Conservation (phyloP, 2,329 filamentous ascomycete genomes). For the Sclerotinia sclerotiorum region DNA sequence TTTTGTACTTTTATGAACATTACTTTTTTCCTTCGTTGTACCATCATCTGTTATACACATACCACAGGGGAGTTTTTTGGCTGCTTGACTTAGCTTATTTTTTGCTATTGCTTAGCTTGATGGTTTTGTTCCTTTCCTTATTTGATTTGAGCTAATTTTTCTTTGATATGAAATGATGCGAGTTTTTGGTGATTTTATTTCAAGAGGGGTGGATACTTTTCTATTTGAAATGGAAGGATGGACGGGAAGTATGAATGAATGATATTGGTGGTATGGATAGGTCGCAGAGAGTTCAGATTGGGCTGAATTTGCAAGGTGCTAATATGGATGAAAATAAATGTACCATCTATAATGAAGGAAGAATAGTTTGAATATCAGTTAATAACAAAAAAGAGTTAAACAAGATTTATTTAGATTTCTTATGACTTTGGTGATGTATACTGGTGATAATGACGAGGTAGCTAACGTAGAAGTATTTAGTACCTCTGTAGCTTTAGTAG, state of each 20-base stretch:
- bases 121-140: slow-evolving; percentile 1
- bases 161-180: not conserved
- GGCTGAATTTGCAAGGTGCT: not conserved
- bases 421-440: no score
- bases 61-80: not conserved
- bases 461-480: no score
- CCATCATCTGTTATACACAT: not conserved
- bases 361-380: not conserved
- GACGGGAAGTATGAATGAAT: not conserved
- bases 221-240: not conserved
- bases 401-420: no score
- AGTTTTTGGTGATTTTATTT: not conserved
- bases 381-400: not conserved
- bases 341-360: not conserved
- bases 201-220: not conserved
- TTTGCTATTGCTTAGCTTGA: not conserved
- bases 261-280: not conserved
- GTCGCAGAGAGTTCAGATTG: not conserved
- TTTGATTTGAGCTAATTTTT: not conserved
- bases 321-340: slow-evolving; percentile 2
- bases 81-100: not conserved
- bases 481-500: not conserved
- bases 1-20: slow-evolving; percentile 8
- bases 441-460: no score
- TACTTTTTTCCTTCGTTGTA: not conserved